Conservation (phyloP, 75 land plant genomes). For the Cunninghamia lanceolata region DNA sequence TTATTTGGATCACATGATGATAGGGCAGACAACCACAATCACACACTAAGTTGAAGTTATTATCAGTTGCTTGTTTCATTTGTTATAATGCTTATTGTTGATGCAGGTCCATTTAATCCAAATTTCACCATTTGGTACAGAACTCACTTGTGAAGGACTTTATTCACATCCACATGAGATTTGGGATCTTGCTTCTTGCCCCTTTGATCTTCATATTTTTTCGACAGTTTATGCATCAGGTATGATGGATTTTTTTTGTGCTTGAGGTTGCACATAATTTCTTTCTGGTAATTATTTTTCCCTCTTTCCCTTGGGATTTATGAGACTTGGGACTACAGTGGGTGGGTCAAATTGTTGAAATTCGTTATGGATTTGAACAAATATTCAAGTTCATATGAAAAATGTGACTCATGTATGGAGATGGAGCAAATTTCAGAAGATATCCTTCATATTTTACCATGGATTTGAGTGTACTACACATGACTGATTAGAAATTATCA, state of each 20-base stretch:
- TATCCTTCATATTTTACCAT: background rate
- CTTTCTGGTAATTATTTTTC: background rate
- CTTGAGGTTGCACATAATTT: slow-evolving; percentile 1
- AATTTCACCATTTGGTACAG: slow-evolving; percentile 55
- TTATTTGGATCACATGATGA: background rate
- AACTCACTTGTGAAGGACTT: slow-evolving; percentile 88
- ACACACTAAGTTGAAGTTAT: background rate
- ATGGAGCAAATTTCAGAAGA: background rate
- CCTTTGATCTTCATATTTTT: slow-evolving; percentile 76
- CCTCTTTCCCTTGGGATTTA: background rate
- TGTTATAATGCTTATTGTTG: background rate
- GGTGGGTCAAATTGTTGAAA: background rate
- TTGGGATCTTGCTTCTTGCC: slow-evolving; percentile 93
- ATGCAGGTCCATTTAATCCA: slow-evolving; percentile 83
- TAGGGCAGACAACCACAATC: background rate
- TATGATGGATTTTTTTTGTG: slow-evolving; percentile 14
- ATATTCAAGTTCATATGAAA: background rate
- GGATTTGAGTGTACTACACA: background rate
- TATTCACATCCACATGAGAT: slow-evolving; percentile 93
- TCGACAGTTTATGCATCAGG: slow-evolving; percentile 89
- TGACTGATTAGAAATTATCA: background rate
- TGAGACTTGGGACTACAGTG: background rate
- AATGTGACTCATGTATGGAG: background rate
- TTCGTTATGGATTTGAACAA: background rate
- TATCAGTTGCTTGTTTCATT: slow-evolving; percentile 2